A percentile compares a stretch with the other conserved stretches of the same genome.
These are phyloP conservation scores for Geotrichum fermentans DNA, from an alignment of 1,139 yeast species.

Conservation along the genomic window DNA sequence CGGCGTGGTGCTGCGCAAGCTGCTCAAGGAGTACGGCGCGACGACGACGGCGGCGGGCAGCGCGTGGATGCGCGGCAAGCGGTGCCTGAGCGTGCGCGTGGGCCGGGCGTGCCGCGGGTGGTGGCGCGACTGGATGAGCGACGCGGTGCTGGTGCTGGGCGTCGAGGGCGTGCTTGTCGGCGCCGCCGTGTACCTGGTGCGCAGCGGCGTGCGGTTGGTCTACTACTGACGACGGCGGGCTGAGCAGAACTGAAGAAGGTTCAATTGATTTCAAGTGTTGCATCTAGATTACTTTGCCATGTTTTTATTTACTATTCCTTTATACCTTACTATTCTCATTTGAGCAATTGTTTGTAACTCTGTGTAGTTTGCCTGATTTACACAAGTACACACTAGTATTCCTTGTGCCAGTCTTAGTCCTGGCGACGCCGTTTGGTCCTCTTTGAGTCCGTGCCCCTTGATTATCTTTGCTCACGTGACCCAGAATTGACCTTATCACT, in stretches of 20 bases:
- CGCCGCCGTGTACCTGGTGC: slow-evolving; percentile 10
- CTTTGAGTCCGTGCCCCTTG: too few species aligned
- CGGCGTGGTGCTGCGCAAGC: slow-evolving; percentile 12
- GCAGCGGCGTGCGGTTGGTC: slow-evolving; percentile 3
- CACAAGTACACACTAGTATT: too few species aligned
- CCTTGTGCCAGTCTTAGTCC: too few species aligned
- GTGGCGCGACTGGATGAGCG: not conserved
- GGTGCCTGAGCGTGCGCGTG: not conserved
- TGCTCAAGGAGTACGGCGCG: slow-evolving; percentile 11
- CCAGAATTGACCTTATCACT: too few species aligned
- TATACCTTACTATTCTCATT: too few species aligned
- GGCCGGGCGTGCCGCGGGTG: not conserved
- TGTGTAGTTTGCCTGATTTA: too few species aligned
- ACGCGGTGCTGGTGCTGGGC: slow-evolving; percentile 4
- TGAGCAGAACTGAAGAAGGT: too few species aligned
- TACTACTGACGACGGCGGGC: too few species aligned
- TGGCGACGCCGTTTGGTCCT: too few species aligned
- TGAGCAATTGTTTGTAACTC: too few species aligned
- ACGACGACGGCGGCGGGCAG: slow-evolving; percentile 2
- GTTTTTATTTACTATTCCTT: not conserved
- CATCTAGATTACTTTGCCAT: not conserved
- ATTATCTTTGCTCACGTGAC: too few species aligned
- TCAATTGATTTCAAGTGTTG: not conserved
- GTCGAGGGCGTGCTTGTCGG: not conserved
- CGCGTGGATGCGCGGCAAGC: slow-evolving; percentile 4